Evolutionary conservation across 306 rosid genomes (phyloP).

Genomic region (Trifolium subterraneum): DNA sequence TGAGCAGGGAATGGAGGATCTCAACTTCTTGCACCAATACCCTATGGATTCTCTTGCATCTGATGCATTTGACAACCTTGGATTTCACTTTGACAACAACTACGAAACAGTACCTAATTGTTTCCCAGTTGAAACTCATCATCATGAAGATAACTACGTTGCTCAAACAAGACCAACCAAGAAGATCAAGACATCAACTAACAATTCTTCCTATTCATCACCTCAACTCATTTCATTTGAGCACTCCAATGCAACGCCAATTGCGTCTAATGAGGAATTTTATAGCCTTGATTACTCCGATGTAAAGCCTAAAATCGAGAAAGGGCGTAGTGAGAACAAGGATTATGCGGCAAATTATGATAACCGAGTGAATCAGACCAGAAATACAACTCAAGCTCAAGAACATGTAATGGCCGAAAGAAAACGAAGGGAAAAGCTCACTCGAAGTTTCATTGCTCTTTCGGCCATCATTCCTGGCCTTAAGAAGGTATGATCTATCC

Average conservation of each 20-base stretch:
- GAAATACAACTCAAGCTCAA: slow-evolving; percentile 56
- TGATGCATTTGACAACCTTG: slow-evolving; percentile 2
- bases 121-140: slow-evolving; percentile 30
- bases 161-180: slow-evolving; percentile 32
- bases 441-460: slow-evolving; percentile 76
- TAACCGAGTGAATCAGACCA: slow-evolving; percentile 34
- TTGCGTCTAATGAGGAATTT: slow-evolving; percentile 26
- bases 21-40: slow-evolving; percentile 37
- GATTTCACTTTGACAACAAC: neutral
- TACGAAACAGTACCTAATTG: slow-evolving; percentile 33
- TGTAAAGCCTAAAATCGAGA: slow-evolving; percentile 53
- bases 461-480: slow-evolving; percentile 87
- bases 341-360: slow-evolving; percentile 25
- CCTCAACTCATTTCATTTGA: slow-evolving; percentile 72
- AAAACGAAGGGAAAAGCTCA: slow-evolving; percentile 86
- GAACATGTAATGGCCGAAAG: slow-evolving; percentile 87
- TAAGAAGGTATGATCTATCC: slow-evolving; percentile 62
- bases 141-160: neutral
- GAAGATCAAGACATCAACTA: slow-evolving; percentile 42
- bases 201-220: slow-evolving; percentile 39
- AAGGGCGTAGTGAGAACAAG: neutral
- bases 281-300: slow-evolving; percentile 24
- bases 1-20: slow-evolving; percentile 43
- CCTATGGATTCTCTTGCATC: slow-evolving; percentile 39
- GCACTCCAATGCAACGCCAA: slow-evolving; percentile 21